Conservation (phyloP, 2,329 filamentous ascomycete genomes). For the Aureobasidium namibiae region DNA sequence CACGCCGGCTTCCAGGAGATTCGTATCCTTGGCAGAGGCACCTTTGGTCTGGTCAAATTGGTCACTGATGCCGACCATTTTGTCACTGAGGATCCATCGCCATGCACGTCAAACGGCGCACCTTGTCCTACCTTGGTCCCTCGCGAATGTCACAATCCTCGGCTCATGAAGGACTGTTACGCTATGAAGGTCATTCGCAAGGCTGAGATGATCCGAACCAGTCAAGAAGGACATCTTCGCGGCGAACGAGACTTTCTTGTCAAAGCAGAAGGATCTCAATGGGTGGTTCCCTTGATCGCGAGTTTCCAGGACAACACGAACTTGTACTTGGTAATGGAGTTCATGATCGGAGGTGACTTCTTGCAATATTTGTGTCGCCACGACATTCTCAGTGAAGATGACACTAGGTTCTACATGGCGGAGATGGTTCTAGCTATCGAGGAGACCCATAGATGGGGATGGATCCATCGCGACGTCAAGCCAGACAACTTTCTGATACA, state of each 20-base stretch:
- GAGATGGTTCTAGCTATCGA: constrained; percentile 96
- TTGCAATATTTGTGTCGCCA: constrained; percentile 77
- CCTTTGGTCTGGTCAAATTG: constrained; percentile 84
- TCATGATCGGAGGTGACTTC: constrained; percentile 95
- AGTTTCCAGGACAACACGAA: constrained; percentile 82
- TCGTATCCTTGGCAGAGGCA: constrained; percentile 81
- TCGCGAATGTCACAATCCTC: background rate
- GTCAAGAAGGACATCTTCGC: constrained; percentile 84
- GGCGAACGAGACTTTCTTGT: constrained; percentile 91
- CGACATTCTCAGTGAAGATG: constrained; percentile 68
- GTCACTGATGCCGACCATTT: constrained; percentile 53
- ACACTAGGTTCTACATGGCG: constrained; percentile 79
- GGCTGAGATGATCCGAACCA: constrained; percentile 80
- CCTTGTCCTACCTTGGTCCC: background rate
- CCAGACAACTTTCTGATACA: constrained; percentile 95
- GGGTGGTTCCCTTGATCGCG: constrained; percentile 80
- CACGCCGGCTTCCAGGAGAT: constrained; percentile 68
- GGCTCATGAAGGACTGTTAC: constrained; percentile 53
- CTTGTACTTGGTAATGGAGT: constrained; percentile 94
- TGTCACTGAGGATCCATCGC: background rate
- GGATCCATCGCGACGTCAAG: constrained; percentile 94
- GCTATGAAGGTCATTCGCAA: constrained; percentile 98
- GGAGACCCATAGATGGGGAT: constrained; percentile 77
- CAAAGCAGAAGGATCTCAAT: constrained; percentile 75
- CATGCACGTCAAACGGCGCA: background rate